Conservation (phyloP, 768 basidiomycete species). For the Zangia roseola region DNA sequence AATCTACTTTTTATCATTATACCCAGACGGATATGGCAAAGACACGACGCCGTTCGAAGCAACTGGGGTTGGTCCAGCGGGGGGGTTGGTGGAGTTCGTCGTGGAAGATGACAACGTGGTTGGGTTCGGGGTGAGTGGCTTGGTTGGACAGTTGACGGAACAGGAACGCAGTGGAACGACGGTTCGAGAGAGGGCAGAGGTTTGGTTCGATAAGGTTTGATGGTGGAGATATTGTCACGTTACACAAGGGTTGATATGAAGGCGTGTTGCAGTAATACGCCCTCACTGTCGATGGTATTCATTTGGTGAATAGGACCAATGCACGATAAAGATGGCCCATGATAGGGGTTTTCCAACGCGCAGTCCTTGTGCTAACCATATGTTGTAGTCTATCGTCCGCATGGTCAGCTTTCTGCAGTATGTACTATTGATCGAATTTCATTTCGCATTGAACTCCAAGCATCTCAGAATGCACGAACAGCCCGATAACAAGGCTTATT, state of each 20-base stretch:
- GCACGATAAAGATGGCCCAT: no score
- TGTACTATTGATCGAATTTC: no score
- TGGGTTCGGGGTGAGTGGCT: conserved; percentile 29
- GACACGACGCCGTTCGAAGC: conserved; percentile 35
- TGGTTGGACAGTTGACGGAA: conserved; percentile 17
- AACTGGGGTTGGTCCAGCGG: not conserved
- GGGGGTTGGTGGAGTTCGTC: conserved; percentile 21
- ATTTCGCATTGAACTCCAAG: no score
- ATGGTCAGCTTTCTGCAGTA: no score
- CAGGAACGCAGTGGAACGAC: conserved; percentile 16
- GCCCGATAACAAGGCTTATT: not conserved
- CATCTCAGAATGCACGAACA: no score
- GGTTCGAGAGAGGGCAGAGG: conserved; percentile 29
- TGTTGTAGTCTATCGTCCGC: no score
- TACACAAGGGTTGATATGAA: not conserved
- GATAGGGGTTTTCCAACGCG: no score
- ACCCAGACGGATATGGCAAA: conserved; percentile 38
- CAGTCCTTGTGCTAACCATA: no score
- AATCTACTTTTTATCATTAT: conserved; percentile 26
- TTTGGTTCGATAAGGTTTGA: conserved; percentile 30
- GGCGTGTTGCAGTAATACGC: no score
- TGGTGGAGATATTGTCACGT: no score
- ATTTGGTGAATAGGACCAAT: no score
- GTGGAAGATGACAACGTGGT: conserved; percentile 26
- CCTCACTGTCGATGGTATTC: no score